phyloP scores from a whole-genome alignment of 139 green algal genomes.

The Tetraselmis chui region DNA sequence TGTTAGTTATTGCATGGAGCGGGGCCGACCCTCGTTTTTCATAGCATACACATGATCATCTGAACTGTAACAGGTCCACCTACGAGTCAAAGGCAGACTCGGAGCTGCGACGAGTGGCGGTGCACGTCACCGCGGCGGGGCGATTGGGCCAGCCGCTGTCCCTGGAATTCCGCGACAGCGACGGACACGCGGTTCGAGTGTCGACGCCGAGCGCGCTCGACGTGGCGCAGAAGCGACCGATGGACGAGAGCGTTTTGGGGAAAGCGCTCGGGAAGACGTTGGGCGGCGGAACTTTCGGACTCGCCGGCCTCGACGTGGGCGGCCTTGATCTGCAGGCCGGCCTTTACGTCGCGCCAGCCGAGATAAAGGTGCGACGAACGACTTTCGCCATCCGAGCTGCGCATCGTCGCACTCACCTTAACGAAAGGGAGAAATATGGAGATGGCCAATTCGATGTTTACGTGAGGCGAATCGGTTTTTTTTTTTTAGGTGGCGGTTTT shows the following conservation, averaged over 20 bases:
- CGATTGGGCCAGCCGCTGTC: constrained; percentile 30
- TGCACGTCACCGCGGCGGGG: constrained; percentile 34
- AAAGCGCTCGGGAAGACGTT: constrained; percentile 49
- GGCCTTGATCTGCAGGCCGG: constrained; percentile 12
- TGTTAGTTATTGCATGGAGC: no score
- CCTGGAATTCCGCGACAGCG: constrained; percentile 18
- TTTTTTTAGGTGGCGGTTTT: no score
- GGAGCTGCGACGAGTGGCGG: constrained; percentile 27
- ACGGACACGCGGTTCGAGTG: constrained; percentile 20
- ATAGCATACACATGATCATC: no score
- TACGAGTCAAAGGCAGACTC: constrained; percentile 34
- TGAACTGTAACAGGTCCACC: constrained; percentile 1
- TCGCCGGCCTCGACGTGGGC: neutral
- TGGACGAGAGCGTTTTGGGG: constrained; percentile 35
- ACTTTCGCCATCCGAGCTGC: no score
- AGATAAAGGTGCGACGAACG: constrained; percentile 62
- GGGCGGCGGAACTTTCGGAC: constrained; percentile 21
- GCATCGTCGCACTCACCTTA: no score
- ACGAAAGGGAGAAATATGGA: no score
- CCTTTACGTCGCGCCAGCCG: constrained; percentile 52
- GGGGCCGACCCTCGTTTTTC: no score
- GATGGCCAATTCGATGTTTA: no score
- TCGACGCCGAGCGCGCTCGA: constrained; percentile 16
- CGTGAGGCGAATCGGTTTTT: no score
- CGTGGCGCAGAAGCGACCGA: constrained; percentile 12